Evolutionary conservation across 495 filamentous ascomycete species (phyloP), one percentile per base, ranked within the genome.

Genomic region (Margaritispora aquatica): DNA sequence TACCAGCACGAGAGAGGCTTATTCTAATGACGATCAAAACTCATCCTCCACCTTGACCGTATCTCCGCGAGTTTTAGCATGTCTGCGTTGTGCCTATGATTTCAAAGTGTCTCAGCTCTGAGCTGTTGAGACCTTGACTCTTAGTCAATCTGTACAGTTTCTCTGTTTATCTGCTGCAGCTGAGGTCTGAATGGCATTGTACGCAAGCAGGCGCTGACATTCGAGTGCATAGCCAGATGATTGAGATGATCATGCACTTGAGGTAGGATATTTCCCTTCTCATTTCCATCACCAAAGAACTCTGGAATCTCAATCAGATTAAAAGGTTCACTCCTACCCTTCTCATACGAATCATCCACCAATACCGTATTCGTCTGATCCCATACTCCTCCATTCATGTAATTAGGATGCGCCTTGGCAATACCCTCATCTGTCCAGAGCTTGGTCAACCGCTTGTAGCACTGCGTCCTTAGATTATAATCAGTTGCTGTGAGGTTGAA

Each of bases 321-420:
- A 73, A 80, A 84, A 0, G 95, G 95, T 68, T 98, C 88, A 57
- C 80, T 84, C 52, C 77, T 75, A 1, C 87, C 94, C 75, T 97
- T 98, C 60, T 88, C 73, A 11, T 67, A 67, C 51, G 82, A 86
- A 70, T 97, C 95, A 62, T 98, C 94, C 22, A 97, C 84, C 13
- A 98, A 75, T 27, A 98, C 74, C 0, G 94, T 97, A 69, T 97
- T 93, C n/a, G 73, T 75, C 71, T 96, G 93, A 60, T 79, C 74
- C 89, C 90, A 98, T 26, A 63, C 62, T 26, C 55, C 68, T 31
- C 72, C 76, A 1, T 15, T 0, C 1, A 60, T 57, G 26, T 46
- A 61, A 22, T 48, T 31, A 31, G 82, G 86, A 64, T 87, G 82
- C 5, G 70, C 65, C 0, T 67, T 63, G 55, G 74, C 73, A 10